Conservation (phyloP, 1,139 yeast genomes). For the Yamadazyma blattariae region DNA sequence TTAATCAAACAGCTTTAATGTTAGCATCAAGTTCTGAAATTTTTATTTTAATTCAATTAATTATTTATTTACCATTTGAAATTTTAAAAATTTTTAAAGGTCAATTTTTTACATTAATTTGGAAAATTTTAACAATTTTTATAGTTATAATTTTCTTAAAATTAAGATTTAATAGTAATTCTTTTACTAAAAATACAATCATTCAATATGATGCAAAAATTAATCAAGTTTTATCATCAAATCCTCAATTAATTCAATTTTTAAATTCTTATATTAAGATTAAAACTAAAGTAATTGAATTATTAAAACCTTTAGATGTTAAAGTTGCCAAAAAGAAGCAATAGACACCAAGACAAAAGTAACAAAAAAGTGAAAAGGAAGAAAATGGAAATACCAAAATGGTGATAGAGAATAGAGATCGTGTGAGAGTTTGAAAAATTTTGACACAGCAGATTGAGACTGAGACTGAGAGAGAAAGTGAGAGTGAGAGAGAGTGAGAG, state of each 20-base stretch:
- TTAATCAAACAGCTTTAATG: constrained; percentile 44
- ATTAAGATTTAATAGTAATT: constrained; percentile 42
- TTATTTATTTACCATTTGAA: constrained; percentile 18
- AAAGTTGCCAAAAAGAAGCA: constrained; percentile 5
- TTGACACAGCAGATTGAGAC: too few relatives aligned
- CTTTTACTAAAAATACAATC: constrained; percentile 40
- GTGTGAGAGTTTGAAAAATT: too few relatives aligned
- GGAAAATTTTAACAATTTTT: constrained; percentile 16
- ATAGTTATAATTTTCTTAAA: constrained; percentile 41
- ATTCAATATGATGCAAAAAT: constrained; percentile 36
- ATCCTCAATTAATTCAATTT: constrained; percentile 23
- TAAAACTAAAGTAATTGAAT: constrained; percentile 3
- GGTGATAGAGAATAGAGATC: too few relatives aligned
- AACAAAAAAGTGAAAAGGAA: too few relatives aligned
- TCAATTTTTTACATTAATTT: constrained; percentile 12
- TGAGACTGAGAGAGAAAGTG: too few relatives aligned
- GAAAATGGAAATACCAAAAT: too few relatives aligned
- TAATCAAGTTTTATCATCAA: constrained; percentile 22
- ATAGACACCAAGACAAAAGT: not conserved
- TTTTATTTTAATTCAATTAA: constrained; percentile 19
- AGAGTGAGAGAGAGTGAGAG: too few relatives aligned
- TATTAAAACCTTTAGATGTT: constrained; percentile 9
- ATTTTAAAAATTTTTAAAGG: constrained; percentile 11
- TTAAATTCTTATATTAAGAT: constrained; percentile 6
- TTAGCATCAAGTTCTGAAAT: constrained; percentile 49